Conservation (phyloP, 2,329 filamentous ascomycete genomes). For the Dactylella cylindrospora region DNA sequence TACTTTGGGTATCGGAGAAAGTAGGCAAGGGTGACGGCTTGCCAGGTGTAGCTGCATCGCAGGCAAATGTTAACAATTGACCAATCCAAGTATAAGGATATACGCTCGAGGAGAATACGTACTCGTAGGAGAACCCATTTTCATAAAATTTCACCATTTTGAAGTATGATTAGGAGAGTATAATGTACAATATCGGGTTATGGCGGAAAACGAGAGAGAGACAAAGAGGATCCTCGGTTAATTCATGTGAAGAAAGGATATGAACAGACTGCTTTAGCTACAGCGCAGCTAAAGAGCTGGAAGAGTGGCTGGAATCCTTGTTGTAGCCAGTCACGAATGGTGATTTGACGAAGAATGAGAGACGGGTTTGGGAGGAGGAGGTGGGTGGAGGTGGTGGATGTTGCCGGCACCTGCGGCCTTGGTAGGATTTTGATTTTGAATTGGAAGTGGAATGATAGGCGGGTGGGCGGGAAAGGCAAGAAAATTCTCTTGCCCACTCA, state of each 20-base stretch:
- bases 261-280: constrained; percentile 27
- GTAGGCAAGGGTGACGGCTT: constrained; percentile 82
- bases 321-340: too few relatives aligned
- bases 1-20: constrained; percentile 75
- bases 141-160: constrained; percentile 50
- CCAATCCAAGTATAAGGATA: constrained; percentile 8
- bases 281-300: constrained; percentile 38
- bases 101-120: constrained; percentile 8
- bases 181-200: constrained; percentile 3
- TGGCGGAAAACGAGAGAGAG: too few relatives aligned
- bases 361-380: constrained; percentile 5
- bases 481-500: constrained; percentile 13
- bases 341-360: not conserved
- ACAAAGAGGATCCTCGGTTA: constrained; percentile 1
- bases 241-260: constrained; percentile 18
- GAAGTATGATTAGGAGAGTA: too few relatives aligned
- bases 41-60: constrained; percentile 68
- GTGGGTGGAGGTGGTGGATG: constrained; percentile 41
- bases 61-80: constrained; percentile 1
- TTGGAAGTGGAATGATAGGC: too few relatives aligned
- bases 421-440: too few relatives aligned
- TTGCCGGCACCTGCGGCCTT: constrained; percentile 22
- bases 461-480: constrained; percentile 6
- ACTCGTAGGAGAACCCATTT: constrained; percentile 49
- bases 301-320: too few relatives aligned